A percentile compares a stretch with the other conserved stretches of the same genome.
These are phyloP conservation scores for Ophiosphaerella narmari DNA, from an alignment of 2,329 filamentous ascomycete genomes.

Conservation along the genomic window DNA sequence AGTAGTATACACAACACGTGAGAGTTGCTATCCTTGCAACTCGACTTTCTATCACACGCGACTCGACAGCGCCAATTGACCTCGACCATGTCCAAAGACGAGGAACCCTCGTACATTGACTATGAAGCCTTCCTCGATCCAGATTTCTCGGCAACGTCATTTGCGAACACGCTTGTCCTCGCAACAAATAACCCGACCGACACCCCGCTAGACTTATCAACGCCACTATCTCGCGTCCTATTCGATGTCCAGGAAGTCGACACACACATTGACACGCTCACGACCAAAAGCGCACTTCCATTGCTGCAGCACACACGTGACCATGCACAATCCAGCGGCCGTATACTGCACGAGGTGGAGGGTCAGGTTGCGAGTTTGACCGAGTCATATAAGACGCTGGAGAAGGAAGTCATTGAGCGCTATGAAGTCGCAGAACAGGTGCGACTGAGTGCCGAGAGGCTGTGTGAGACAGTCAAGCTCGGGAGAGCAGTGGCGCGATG, in stretches of 20 bases:
- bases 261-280: conserved; percentile 89
- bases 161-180: conserved; percentile 87
- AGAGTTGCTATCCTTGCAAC: conserved; percentile 3
- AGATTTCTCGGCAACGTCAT: conserved; percentile 76
- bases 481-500: conserved; percentile 77
- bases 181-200: conserved; percentile 92
- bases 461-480: conserved; percentile 80
- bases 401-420: conserved; percentile 83
- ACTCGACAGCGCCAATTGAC: conserved; percentile 1
- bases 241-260: conserved; percentile 98
- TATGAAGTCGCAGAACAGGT: conserved; percentile 87
- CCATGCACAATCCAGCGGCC: conserved; percentile 72
- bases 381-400: conserved; percentile 81
- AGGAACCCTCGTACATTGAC: conserved; percentile 86
- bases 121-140: conserved; percentile 89
- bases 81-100: conserved; percentile 40
- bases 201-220: conserved; percentile 87
- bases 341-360: conserved; percentile 77
- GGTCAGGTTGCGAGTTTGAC: conserved; percentile 79
- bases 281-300: conserved; percentile 80
- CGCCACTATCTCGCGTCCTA: conserved; percentile 87
- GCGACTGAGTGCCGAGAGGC: conserved; percentile 72
- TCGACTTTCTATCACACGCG: not conserved
- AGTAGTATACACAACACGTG: not conserved
- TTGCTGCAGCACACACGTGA: conserved; percentile 76